These are phyloP conservation scores for Silene vulgaris DNA, from an alignment of 179 eudicot genomes.

Conservation along the genomic window DNA sequence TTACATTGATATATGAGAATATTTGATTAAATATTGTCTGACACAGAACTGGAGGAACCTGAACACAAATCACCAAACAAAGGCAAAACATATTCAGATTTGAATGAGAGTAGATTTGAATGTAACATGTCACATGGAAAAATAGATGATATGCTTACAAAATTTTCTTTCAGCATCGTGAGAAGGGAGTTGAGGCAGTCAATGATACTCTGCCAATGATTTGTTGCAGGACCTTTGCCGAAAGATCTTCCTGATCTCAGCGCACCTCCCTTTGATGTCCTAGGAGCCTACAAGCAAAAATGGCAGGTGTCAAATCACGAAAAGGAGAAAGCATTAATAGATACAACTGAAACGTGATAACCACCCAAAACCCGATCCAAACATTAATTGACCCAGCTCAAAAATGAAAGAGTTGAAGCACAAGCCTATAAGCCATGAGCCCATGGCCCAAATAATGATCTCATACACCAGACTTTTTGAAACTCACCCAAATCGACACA, in stretches of 20 bases:
- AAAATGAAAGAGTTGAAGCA: too few relatives aligned
- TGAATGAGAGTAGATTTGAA: neutral
- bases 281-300: slow-evolving; percentile 31
- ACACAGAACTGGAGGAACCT: slow-evolving; percentile 67
- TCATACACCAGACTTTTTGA: too few relatives aligned
- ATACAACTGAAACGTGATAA: neutral
- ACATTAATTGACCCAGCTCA: too few relatives aligned
- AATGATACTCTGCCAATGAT: slow-evolving; percentile 51
- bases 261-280: slow-evolving; percentile 29
- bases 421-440: too few relatives aligned
- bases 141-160: slow-evolving; percentile 37
- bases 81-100: neutral
- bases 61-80: slow-evolving; percentile 21
- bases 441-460: too few relatives aligned
- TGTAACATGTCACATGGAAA: neutral
- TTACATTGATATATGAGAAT: slow-evolving; percentile 62
- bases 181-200: slow-evolving; percentile 56
- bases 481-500: too few relatives aligned
- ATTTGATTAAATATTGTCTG: slow-evolving; percentile 61
- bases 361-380: too few relatives aligned
- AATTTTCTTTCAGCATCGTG: slow-evolving; percentile 51
- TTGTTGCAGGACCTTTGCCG: slow-evolving; percentile 30
- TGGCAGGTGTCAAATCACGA: neutral
- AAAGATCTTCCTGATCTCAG: slow-evolving; percentile 25
- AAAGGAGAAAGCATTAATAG: neutral